phyloP scores from a whole-genome alignment of 371 early-diverging fungal genomes.

The Mortierella sp. region DNA sequence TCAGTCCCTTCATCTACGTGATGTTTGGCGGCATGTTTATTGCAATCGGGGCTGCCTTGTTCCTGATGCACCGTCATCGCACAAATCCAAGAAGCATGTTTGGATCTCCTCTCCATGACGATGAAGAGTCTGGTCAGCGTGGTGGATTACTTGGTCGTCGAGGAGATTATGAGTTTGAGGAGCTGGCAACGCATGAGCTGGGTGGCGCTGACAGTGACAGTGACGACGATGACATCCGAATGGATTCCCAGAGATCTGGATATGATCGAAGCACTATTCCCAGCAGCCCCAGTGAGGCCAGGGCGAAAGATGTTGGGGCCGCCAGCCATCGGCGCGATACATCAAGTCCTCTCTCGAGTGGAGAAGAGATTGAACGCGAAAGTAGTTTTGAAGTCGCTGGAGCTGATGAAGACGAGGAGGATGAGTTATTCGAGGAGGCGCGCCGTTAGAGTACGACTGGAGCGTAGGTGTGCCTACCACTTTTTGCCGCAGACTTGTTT shows the following conservation, averaged over 20 bases:
- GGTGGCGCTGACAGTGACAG: conserved; percentile 48
- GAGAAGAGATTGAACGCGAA: conserved; percentile 53
- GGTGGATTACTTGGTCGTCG: conserved; percentile 53
- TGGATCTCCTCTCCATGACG: conserved; percentile 19
- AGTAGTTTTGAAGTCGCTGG: conserved; percentile 59
- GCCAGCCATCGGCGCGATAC: conserved; percentile 1
- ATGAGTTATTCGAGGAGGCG: too few relatives aligned
- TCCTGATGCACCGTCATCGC: conserved; percentile 50
- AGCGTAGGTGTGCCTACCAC: too few relatives aligned
- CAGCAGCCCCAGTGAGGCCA: conserved; percentile 21
- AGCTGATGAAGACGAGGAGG: conserved; percentile 52
- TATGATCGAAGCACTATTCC: conserved; percentile 32
- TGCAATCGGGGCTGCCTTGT: conserved; percentile 42
- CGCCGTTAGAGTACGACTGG: too few relatives aligned
- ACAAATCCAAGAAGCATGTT: conserved; percentile 37
- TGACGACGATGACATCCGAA: conserved; percentile 54
- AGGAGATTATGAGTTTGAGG: conserved; percentile 50
- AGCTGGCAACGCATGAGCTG: conserved; percentile 44
- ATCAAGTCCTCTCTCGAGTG: conserved; percentile 43
- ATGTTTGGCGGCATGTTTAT: conserved; percentile 54
- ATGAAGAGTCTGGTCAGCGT: conserved; percentile 45
- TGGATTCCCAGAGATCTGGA: conserved; percentile 10
- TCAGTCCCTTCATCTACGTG: conserved; percentile 46
- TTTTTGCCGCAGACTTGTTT: too few relatives aligned
- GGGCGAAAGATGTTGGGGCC: conserved; percentile 32